Conservation (phyloP, 768 basidiomycete genomes). For the Multifurca ochricompacta region DNA sequence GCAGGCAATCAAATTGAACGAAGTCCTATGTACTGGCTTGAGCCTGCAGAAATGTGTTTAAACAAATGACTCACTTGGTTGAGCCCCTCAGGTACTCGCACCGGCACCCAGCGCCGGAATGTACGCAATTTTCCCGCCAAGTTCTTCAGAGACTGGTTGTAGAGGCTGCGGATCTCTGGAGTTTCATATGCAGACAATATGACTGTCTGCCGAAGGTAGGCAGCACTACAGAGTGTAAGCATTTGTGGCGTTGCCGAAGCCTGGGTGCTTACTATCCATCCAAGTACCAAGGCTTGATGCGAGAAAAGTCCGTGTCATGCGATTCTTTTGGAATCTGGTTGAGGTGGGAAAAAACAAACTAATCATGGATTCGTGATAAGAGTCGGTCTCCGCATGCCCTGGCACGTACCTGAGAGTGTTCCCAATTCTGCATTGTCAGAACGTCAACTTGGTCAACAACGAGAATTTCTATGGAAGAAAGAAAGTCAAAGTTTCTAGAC, state of each 20-base stretch:
- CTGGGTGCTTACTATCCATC: slow-evolving; percentile 74
- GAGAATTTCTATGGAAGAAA: slow-evolving; percentile 87
- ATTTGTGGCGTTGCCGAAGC: not conserved
- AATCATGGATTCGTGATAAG: not conserved
- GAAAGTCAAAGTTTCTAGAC: slow-evolving; percentile 76
- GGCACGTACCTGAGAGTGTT: slow-evolving; percentile 76
- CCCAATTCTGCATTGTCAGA: slow-evolving; percentile 98
- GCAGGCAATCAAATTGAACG: slow-evolving; percentile 69
- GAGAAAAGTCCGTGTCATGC: slow-evolving; percentile 90
- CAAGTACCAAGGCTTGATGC: slow-evolving; percentile 97
- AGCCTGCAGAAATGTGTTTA: not conserved
- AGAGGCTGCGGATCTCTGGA: slow-evolving; percentile 78
- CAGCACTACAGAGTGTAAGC: slow-evolving; percentile 44
- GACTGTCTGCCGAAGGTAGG: slow-evolving; percentile 84
- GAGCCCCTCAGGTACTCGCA: slow-evolving; percentile 76
- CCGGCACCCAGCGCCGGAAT: slow-evolving; percentile 60
- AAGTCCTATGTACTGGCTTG: slow-evolving; percentile 45
- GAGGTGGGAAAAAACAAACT: slow-evolving; percentile 82
- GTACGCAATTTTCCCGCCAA: slow-evolving; percentile 75
- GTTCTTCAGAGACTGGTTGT: slow-evolving; percentile 68
- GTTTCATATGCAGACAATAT: slow-evolving; percentile 83
- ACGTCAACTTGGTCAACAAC: slow-evolving; percentile 92
- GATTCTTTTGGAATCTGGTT: slow-evolving; percentile 91
- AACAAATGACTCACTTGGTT: slow-evolving; percentile 49
- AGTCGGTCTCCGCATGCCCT: not conserved